phyloP scores from a whole-genome alignment of 768 basidiomycete species.

The Leccinellum albellum region DNA sequence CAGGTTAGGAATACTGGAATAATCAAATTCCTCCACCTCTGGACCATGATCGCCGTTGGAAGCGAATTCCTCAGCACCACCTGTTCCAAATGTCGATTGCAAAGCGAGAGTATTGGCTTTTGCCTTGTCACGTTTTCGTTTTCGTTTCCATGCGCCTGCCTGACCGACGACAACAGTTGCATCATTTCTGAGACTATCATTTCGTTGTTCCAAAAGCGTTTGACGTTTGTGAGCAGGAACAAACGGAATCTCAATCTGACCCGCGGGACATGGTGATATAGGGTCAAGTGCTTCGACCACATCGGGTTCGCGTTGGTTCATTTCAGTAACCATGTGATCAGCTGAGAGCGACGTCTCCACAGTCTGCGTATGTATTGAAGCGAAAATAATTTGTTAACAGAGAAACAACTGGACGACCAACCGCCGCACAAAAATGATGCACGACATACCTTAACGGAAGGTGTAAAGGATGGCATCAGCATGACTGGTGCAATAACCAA shows the following conservation, averaged over 20 bases:
- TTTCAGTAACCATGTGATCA: neutral
- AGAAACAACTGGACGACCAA: neutral
- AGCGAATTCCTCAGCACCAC: conserved; percentile 3
- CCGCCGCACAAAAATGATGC: neutral
- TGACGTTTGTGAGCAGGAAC: conserved; percentile 63
- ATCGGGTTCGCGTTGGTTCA: neutral
- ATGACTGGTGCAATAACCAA: conserved; percentile 56
- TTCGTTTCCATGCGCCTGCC: conserved; percentile 58
- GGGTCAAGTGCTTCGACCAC: conserved; percentile 5
- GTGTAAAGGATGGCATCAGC: conserved; percentile 29
- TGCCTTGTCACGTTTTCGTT: conserved; percentile 37
- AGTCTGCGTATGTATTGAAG: conserved; percentile 8
- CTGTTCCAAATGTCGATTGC: conserved; percentile 1
- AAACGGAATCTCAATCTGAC: conserved; percentile 72
- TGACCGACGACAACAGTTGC: conserved; percentile 73
- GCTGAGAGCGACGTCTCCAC: neutral
- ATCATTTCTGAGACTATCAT: conserved; percentile 43
- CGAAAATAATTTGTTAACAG: conserved; percentile 1
- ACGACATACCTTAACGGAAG: conserved; percentile 15
- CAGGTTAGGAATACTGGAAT: conserved; percentile 63
- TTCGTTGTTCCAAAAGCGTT: conserved; percentile 9
- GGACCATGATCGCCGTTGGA: conserved; percentile 13
- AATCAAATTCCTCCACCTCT: conserved; percentile 58
- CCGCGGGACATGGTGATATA: conserved; percentile 31
- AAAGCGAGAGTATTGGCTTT: conserved; percentile 4